Evolutionary conservation across 2,329 filamentous ascomycete species (phyloP).

Genomic region (Neopestalotiopsis rosae): DNA sequence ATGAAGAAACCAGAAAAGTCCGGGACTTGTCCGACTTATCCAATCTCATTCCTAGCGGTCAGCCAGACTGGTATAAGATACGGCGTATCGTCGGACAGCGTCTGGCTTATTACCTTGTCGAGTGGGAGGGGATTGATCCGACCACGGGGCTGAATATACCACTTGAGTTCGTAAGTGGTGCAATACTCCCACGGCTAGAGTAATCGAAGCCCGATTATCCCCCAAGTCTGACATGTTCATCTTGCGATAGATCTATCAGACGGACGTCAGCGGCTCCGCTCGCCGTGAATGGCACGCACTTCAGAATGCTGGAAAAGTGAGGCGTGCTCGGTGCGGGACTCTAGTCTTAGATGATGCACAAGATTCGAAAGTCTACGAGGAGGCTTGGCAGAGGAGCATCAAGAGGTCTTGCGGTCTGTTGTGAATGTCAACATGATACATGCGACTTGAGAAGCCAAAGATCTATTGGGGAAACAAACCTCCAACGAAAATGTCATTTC

Average conservation of each 20-base stretch:
- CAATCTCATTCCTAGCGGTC: constrained; percentile 14
- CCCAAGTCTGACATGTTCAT: not conserved
- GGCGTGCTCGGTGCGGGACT: not conserved
- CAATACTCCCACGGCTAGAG: not conserved
- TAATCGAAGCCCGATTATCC: not conserved
- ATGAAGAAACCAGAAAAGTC: not conserved
- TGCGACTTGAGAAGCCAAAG: not conserved
- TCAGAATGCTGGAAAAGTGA: not conserved
- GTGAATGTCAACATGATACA: not conserved
- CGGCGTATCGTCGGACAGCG: constrained; percentile 28
- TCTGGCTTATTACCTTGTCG: constrained; percentile 29
- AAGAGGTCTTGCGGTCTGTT: not conserved
- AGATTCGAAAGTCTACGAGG: not conserved
- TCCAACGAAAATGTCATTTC: too few relatives aligned
- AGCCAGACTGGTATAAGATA: constrained; percentile 30
- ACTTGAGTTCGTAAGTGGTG: constrained; percentile 30
- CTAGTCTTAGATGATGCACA: not conserved
- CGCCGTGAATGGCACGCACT: not conserved
- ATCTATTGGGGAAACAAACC: not conserved
- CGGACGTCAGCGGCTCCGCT: not conserved
- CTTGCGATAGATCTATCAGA: not conserved
- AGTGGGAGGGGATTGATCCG: constrained; percentile 34
- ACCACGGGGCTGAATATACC: constrained; percentile 31
- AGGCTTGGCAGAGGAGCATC: not conserved
- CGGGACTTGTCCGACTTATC: not conserved